phyloP scores from a whole-genome alignment of 2,329 filamentous ascomycete genomes.

The Bimuria novae-zelandiae region DNA sequence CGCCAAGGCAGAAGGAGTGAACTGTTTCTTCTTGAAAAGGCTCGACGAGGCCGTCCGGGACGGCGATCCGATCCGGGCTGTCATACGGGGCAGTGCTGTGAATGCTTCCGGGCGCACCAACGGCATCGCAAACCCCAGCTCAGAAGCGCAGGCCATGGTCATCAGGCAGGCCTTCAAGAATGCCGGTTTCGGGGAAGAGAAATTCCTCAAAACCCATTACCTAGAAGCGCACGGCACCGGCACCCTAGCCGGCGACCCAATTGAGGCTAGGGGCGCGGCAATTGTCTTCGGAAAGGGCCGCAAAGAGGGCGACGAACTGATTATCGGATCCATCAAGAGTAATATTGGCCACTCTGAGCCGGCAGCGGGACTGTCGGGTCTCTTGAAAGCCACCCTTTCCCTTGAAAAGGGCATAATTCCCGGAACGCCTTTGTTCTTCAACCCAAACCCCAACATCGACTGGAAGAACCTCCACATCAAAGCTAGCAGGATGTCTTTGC shows the following conservation, averaged over 20 bases:
- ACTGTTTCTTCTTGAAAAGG: slow-evolving; percentile 22
- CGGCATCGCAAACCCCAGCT: not conserved
- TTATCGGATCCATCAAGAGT: slow-evolving; percentile 8
- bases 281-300: not conserved
- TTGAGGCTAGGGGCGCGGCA: slow-evolving; percentile 9
- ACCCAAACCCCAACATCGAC: slow-evolving; percentile 25
- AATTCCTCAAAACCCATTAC: not conserved
- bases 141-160: not conserved
- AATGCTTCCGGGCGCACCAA: slow-evolving; percentile 9
- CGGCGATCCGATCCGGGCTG: slow-evolving; percentile 19
- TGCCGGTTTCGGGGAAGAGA: not conserved
- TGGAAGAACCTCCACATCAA: slow-evolving; percentile 12
- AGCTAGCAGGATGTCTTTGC: slow-evolving; percentile 18
- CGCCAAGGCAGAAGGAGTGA: slow-evolving; percentile 25
- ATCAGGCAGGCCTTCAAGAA: not conserved
- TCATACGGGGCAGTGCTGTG: slow-evolving; percentile 20
- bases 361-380: too few relatives aligned
- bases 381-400: slow-evolving; percentile 26
- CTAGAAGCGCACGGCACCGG: slow-evolving; percentile 55
- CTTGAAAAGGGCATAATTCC: slow-evolving; percentile 41
- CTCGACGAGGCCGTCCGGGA: slow-evolving; percentile 9
- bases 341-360: slow-evolving; percentile 1
- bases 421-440: slow-evolving; percentile 38
- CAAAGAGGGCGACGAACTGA: not conserved
- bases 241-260: slow-evolving; percentile 49